phyloP scores from a whole-genome alignment of 179 eudicot genomes.

The Silene noctiflora region DNA sequence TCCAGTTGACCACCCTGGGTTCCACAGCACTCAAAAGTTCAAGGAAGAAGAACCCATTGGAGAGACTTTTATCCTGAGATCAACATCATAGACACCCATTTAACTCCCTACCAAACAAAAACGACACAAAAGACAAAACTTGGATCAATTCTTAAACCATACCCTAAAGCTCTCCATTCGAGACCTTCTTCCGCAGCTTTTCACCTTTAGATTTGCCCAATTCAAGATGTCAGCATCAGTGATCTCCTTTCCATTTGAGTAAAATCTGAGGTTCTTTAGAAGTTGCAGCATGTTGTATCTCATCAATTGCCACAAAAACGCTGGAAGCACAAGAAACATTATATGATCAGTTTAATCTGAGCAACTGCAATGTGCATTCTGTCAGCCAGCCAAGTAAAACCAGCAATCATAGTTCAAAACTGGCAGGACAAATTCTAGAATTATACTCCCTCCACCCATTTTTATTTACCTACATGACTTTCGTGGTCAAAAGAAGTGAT shows the following conservation, averaged over 20 bases:
- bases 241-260: slow-evolving; percentile 67
- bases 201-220: slow-evolving; percentile 78
- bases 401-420: background rate
- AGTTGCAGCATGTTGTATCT: slow-evolving; percentile 75
- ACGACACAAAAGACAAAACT: background rate
- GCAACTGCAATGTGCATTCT: background rate
- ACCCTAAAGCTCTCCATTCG: slow-evolving; percentile 75
- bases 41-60: slow-evolving; percentile 70
- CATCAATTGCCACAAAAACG: slow-evolving; percentile 83
- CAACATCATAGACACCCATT: slow-evolving; percentile 11
- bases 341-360: background rate
- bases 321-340: slow-evolving; percentile 32
- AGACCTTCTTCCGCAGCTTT: slow-evolving; percentile 56
- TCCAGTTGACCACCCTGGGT: slow-evolving; percentile 83
- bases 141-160: background rate
- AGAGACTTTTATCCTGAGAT: slow-evolving; percentile 63
- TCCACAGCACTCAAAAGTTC: slow-evolving; percentile 76
- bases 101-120: background rate
- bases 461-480: background rate
- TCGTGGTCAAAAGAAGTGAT: background rate
- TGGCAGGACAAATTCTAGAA: background rate
- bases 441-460: background rate
- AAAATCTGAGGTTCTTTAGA: slow-evolving; percentile 66
- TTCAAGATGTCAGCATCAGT: slow-evolving; percentile 61
- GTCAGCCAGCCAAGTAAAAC: background rate